A percentile compares a stretch with the other conserved stretches of the same genome.
These are phyloP conservation scores for Fraxinus floribunda DNA, from an alignment of 305 asterid species.

Conservation along the genomic window DNA sequence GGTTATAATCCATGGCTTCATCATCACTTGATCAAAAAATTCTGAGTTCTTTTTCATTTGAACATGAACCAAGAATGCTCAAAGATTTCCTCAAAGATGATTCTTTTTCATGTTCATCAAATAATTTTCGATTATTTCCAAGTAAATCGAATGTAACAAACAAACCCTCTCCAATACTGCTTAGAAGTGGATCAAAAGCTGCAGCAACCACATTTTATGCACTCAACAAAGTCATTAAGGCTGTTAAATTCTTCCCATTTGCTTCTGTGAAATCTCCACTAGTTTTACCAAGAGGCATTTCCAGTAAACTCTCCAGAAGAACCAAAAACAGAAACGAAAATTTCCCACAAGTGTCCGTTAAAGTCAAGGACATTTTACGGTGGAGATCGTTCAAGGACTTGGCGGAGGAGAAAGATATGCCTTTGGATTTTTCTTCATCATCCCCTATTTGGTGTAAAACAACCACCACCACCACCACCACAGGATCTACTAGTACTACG, in stretches of 20 bases:
- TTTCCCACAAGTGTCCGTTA: slow-evolving; percentile 28
- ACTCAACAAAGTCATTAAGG: slow-evolving; percentile 49
- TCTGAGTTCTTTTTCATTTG: slow-evolving; percentile 16
- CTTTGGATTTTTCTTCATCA: slow-evolving; percentile 25
- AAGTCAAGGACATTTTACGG: slow-evolving; percentile 78
- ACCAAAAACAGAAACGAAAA: background rate
- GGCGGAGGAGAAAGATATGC: slow-evolving; percentile 43
- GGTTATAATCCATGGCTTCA: slow-evolving; percentile 24
- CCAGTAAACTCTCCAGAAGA: slow-evolving; percentile 34
- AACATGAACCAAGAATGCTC: slow-evolving; percentile 50
- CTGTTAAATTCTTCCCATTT: slow-evolving; percentile 52
- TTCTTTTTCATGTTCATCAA: slow-evolving; percentile 25
- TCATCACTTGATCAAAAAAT: slow-evolving; percentile 14
- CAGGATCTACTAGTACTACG: slow-evolving; percentile 3
- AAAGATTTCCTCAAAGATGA: slow-evolving; percentile 73
- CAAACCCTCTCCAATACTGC: slow-evolving; percentile 33
- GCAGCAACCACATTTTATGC: slow-evolving; percentile 60
- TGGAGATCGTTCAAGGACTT: slow-evolving; percentile 76
- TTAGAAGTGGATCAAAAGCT: slow-evolving; percentile 57
- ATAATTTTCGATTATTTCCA: slow-evolving; percentile 19
- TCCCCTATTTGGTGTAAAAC: slow-evolving; percentile 32
- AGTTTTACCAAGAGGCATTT: slow-evolving; percentile 35
- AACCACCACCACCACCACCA: slow-evolving; percentile 21
- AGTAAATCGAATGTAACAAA: slow-evolving; percentile 21
- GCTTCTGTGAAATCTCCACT: slow-evolving; percentile 43